Conservation (phyloP, 169 alveolate genomes). For the Theileria luwenshuni region DNA sequence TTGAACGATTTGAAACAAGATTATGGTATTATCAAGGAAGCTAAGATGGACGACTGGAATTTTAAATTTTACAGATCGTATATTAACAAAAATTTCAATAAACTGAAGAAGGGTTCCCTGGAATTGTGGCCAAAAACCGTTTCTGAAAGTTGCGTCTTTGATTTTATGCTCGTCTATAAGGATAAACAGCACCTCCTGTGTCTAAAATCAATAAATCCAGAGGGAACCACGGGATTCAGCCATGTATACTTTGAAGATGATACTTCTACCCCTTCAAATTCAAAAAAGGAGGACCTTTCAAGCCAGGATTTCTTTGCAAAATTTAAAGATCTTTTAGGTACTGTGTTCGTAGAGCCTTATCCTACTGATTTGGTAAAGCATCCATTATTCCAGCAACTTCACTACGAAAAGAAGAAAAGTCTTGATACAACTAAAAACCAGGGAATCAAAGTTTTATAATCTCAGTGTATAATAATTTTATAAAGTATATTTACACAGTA, state of each 20-base stretch:
- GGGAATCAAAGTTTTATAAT: neutral
- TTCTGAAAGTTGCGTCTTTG: neutral
- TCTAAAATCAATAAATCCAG: neutral
- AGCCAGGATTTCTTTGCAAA: neutral
- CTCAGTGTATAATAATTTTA: neutral
- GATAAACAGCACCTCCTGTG: neutral
- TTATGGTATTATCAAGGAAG: neutral
- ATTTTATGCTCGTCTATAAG: neutral
- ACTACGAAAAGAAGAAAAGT: neutral
- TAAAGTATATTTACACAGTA: neutral
- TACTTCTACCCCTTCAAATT: neutral
- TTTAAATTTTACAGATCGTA: neutral
- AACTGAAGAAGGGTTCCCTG: neutral
- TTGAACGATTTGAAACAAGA: neutral
- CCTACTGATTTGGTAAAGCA: neutral
- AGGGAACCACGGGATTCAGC: neutral
- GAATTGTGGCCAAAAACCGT: neutral
- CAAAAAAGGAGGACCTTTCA: neutral
- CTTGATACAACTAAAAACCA: neutral
- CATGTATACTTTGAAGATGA: neutral
- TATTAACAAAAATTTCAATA: neutral
- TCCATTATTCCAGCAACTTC: neutral
- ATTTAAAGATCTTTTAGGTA: neutral
- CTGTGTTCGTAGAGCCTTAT: neutral
- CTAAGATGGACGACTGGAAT: neutral